Evolutionary conservation across 257 asterid genomes (phyloP).

Genomic region (Ballota nigra): DNA sequence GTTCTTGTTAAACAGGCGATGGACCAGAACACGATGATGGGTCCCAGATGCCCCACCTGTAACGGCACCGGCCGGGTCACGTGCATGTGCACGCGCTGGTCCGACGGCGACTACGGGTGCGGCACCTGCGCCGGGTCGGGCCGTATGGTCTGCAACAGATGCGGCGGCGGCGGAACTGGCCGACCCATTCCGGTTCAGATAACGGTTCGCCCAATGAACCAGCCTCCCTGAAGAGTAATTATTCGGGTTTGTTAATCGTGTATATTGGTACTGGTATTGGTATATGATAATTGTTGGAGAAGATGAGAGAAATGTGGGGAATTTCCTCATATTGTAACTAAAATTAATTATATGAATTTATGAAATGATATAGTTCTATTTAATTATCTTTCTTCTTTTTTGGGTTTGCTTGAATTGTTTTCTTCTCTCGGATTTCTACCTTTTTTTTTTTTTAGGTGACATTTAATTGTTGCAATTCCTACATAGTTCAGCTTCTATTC

Average conservation of each 20-base stretch:
- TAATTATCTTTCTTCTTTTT: background rate
- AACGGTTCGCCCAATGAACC: slow-evolving; percentile 54
- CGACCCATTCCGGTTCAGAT: slow-evolving; percentile 87
- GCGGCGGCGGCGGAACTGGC: slow-evolving; percentile 93
- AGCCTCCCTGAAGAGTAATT: slow-evolving; percentile 35
- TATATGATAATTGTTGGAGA: slow-evolving; percentile 16
- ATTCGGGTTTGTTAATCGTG: slow-evolving; percentile 27
- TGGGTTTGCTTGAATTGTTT: background rate
- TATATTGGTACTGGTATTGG: background rate
- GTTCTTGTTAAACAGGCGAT: slow-evolving; percentile 62
- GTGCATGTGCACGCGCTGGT: slow-evolving; percentile 90
- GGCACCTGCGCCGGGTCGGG: slow-evolving; percentile 93
- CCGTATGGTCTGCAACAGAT: slow-evolving; percentile 78
- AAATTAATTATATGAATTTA: slow-evolving; percentile 13
- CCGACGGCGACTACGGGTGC: slow-evolving; percentile 89
- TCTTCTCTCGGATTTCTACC: background rate
- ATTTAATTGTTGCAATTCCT: background rate
- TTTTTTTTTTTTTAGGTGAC: background rate
- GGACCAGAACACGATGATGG: slow-evolving; percentile 66
- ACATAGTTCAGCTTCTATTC: background rate
- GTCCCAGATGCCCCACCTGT: slow-evolving; percentile 75
- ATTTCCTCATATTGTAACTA: slow-evolving; percentile 35
- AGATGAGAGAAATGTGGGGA: slow-evolving; percentile 19
- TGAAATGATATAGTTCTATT: slow-evolving; percentile 28
- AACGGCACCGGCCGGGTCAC: slow-evolving; percentile 88